These are phyloP conservation scores for Geotrichum siamense DNA, from an alignment of 1,139 yeast species.

Conservation along the genomic window DNA sequence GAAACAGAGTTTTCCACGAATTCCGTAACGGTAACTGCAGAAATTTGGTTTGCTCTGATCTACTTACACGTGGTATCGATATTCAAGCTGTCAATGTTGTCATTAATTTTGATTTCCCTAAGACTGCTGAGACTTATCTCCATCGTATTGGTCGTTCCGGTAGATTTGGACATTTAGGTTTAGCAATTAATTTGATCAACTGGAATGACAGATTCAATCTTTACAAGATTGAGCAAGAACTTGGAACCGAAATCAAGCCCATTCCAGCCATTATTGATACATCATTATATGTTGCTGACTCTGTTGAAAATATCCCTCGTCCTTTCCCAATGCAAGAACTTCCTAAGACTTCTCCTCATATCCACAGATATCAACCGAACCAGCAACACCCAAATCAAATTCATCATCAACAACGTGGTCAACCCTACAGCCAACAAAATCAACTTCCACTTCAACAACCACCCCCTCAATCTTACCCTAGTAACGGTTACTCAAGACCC, in stretches of 20 bases:
- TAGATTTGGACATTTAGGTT: slow-evolving; percentile 96
- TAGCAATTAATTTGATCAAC: slow-evolving; percentile 91
- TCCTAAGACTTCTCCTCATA: slow-evolving; percentile 39
- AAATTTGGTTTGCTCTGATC: slow-evolving; percentile 92
- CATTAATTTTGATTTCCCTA: slow-evolving; percentile 96
- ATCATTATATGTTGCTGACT: slow-evolving; percentile 80
- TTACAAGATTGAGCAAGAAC: slow-evolving; percentile 92
- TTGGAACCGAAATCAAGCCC: slow-evolving; percentile 95
- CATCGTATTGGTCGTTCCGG: slow-evolving; percentile 99
- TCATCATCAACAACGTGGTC: slow-evolving; percentile 22
- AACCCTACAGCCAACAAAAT: slow-evolving; percentile 24
- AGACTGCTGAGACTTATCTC: slow-evolving; percentile 92
- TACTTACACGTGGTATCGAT: slow-evolving; percentile 97
- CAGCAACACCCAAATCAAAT: slow-evolving; percentile 27
- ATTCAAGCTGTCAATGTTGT: slow-evolving; percentile 98
- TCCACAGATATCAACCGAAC: slow-evolving; percentile 20
- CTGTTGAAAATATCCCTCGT: slow-evolving; percentile 68
- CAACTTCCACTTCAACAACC: slow-evolving; percentile 24
- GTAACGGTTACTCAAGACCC: slow-evolving; percentile 11
- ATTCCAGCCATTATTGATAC: slow-evolving; percentile 88
- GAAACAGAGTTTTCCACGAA: slow-evolving; percentile 97
- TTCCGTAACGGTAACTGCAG: slow-evolving; percentile 98
- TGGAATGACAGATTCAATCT: slow-evolving; percentile 94
- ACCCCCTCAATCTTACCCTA: slow-evolving; percentile 14
- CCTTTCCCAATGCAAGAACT: slow-evolving; percentile 74